Base-by-base conservation (phyloP, 2,329 filamentous ascomycete species). In the Clonostachys rhizophaga region DNA sequence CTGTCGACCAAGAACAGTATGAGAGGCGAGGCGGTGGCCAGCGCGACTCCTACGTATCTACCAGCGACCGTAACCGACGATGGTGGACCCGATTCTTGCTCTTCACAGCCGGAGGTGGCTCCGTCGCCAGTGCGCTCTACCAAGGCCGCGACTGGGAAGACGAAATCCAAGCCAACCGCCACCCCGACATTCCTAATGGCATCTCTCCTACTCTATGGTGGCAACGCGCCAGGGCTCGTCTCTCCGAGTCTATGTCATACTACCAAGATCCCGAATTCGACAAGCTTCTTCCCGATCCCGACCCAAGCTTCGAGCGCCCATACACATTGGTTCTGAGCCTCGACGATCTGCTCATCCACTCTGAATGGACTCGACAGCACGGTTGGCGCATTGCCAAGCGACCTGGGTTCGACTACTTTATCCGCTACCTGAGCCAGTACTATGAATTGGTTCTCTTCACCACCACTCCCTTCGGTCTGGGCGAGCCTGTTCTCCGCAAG, bases 391-490 rank as follows among this genome's bases (percentile, higher is more conserved):
- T 95, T 51, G 94, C 94, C 30, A 99, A 99, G 74, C 83, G 94
- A 44, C 94, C 94, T 35, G 94, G 94, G 42, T 81, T 95, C 51
- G 94, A 99, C 71, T 99, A 99, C 73, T 99, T 99, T 73, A 73
- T 99, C 53, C 89, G 89, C 61, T 99, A 99, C 67, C 79, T 99
- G 43, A 92, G 89, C 69, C 91, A 96, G 67, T 97, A 99, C 77
- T 99, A 96, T 64, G 94, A 99, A 68, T 77, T 99, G 47, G 94
- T 97, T 45, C 83, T 99, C 54, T 99, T 97, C 72, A 99, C 94
- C 34, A 89, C 82, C 37, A 86, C 94, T 42, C 91, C 92, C 1
- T 89, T 84, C 60, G 84, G 83, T 60, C 87, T 89, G 63, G 92
- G 85, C 30, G 91, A 96, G 56, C 89, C 90, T 20, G 79, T 99